Evolutionary conservation across 495 filamentous ascomycete species (phyloP), one percentile per base, ranked within the genome.

Genomic region (Tuber brumale): DNA sequence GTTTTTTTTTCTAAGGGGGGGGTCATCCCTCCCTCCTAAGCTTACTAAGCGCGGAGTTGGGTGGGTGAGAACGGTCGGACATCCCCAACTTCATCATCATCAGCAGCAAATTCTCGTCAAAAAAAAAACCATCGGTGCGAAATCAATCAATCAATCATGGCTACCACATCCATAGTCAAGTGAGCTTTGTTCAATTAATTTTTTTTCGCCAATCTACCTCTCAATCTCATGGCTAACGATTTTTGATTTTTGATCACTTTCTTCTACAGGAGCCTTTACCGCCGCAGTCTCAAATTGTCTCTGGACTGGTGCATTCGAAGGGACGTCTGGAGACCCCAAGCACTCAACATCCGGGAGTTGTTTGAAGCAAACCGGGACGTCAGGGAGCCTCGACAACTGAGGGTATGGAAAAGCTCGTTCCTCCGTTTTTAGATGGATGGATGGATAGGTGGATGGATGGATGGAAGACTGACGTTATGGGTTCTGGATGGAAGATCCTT

Each of bases 261-360:
- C 42, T 8, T n/a, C 31, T 44, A 16, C 83, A 98, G 96, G 76
- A 94, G 92, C 46, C 91, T 99, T 69, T 98, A 99, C 85, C 91
- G 95, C 77, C 93, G 94, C 76, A 93, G 92, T 31, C 85, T 98
- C 81, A 98, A 97, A 88, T 89, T 96, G 75, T 88, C 95, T 23
- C 92, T 97, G 79, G 93, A 96, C 86, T 99, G 95, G 96, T 87
- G 92, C 74, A 92, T 97, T 76, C 92, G 97, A 80, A 90, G 96
- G 74, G 88, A 91, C 78, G 85, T 97, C 78, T 99, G 96, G 94
- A 90, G 96, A 77, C 92, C 94, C 73, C 95, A 97, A 84, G 95
- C 96, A 27, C 86, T 97, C 77, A 98, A 99, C 83, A 95, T 99
- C 78, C 91, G 95, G 79, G 93, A 92, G 27, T 87, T 98, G 18